Conservation (phyloP, 169 alveolate genomes). For the Plasmodium berghei region DNA sequence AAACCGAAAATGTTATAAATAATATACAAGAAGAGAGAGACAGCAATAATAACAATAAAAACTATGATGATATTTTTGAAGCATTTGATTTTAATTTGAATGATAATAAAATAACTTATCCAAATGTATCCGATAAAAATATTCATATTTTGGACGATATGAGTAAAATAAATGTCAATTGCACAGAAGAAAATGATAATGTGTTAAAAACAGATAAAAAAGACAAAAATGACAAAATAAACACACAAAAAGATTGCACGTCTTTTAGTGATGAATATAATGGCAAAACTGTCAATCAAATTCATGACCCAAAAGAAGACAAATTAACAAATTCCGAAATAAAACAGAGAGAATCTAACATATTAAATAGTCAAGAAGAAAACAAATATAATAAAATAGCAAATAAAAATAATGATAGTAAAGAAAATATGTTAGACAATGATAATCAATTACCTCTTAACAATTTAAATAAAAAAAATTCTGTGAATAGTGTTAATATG, state of each 20-base stretch:
- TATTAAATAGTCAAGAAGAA: background rate
- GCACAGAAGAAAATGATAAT: background rate
- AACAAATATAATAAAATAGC: background rate
- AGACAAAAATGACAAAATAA: background rate
- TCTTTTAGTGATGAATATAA: background rate
- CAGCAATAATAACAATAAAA: slow-evolving; percentile 7
- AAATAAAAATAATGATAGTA: background rate
- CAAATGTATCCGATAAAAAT: background rate
- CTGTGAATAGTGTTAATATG: background rate
- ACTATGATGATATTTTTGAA: slow-evolving; percentile 46
- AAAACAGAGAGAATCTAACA: background rate
- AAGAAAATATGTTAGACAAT: background rate
- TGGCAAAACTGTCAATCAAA: background rate
- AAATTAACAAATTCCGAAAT: background rate
- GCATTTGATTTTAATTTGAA: slow-evolving; percentile 27
- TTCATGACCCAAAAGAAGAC: background rate
- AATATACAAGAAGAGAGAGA: background rate
- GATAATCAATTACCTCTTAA: background rate
- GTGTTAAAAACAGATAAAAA: background rate
- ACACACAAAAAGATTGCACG: background rate
- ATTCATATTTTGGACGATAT: background rate
- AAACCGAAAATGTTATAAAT: background rate
- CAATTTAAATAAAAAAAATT: background rate
- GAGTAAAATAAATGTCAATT: background rate
- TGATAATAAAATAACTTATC: background rate